These are phyloP conservation scores for Capsicum chinense DNA, from an alignment of 257 asterid species.

Conservation along the genomic window DNA sequence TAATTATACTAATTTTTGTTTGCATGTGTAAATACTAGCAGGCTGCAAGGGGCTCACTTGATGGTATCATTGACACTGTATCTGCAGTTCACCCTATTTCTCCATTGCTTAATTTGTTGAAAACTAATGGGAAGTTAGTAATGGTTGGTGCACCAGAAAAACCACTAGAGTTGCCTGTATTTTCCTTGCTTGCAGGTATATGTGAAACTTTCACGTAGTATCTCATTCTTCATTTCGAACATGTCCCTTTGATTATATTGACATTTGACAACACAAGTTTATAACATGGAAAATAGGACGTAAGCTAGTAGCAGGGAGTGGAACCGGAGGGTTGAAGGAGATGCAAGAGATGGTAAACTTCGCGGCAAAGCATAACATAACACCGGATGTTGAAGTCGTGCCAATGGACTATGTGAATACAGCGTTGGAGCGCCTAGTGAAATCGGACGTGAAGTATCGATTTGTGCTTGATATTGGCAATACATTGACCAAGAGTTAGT, in stretches of 20 bases:
- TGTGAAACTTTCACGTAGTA: neutral
- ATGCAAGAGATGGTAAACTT: constrained; percentile 41
- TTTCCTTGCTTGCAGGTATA: constrained; percentile 42
- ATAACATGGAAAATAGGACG: constrained; percentile 28
- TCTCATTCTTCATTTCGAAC: neutral
- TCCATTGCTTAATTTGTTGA: constrained; percentile 41
- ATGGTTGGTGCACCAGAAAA: constrained; percentile 40
- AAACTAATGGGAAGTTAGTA: constrained; percentile 43
- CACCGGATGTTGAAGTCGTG: constrained; percentile 32
- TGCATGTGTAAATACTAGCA: neutral
- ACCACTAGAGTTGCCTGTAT: constrained; percentile 42
- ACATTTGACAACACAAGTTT: neutral
- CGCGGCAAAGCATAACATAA: constrained; percentile 33
- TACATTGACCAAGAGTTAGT: constrained; percentile 7
- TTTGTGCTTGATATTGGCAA: constrained; percentile 42
- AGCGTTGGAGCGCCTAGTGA: constrained; percentile 37
- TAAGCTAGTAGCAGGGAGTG: constrained; percentile 38
- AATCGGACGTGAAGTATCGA: constrained; percentile 36
- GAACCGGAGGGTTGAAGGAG: constrained; percentile 38
- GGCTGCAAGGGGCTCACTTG: constrained; percentile 44
- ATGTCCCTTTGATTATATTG: neutral
- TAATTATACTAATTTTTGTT: neutral
- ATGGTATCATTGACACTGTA: constrained; percentile 52
- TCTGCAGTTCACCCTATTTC: constrained; percentile 41
- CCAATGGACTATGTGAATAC: constrained; percentile 33